These are phyloP conservation scores for Podospora sp. DNA, from an alignment of 495 filamentous ascomycete species.

Conservation along the genomic window DNA sequence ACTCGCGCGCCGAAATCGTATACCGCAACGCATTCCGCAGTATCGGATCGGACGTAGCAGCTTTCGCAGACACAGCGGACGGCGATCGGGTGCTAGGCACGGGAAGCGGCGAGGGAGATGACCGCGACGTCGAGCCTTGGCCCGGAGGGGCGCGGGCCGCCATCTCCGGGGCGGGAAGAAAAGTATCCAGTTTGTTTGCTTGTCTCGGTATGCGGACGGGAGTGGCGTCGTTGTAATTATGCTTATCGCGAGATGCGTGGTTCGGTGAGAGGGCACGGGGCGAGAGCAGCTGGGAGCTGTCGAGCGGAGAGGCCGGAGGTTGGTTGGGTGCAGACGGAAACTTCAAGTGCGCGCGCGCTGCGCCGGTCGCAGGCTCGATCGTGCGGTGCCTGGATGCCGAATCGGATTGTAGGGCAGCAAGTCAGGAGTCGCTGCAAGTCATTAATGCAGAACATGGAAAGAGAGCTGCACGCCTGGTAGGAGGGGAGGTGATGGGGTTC, in stretches of 20 bases:
- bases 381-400: not conserved
- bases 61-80: conserved; percentile 13
- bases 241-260: not conserved
- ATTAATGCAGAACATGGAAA: not conserved
- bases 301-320: not conserved
- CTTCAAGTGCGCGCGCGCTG: not conserved
- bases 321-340: not conserved
- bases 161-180: not conserved
- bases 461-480: not conserved
- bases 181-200: no score
- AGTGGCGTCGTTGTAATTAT: not conserved
- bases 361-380: not conserved
- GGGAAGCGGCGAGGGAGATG: conserved; percentile 30
- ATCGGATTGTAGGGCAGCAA: not conserved
- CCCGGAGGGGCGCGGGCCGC: conserved; percentile 4
- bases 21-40: conserved; percentile 80
- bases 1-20: conserved; percentile 82
- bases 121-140: conserved; percentile 24
- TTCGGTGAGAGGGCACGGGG: not conserved
- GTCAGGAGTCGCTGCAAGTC: not conserved
- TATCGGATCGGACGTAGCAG: conserved; percentile 58
- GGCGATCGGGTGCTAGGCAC: not conserved
- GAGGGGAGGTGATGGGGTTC: not conserved
- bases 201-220: no score
- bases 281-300: not conserved